Evolutionary conservation across 2,329 filamentous ascomycete genomes (phyloP).

Genomic region (Fusarium succisae): DNA sequence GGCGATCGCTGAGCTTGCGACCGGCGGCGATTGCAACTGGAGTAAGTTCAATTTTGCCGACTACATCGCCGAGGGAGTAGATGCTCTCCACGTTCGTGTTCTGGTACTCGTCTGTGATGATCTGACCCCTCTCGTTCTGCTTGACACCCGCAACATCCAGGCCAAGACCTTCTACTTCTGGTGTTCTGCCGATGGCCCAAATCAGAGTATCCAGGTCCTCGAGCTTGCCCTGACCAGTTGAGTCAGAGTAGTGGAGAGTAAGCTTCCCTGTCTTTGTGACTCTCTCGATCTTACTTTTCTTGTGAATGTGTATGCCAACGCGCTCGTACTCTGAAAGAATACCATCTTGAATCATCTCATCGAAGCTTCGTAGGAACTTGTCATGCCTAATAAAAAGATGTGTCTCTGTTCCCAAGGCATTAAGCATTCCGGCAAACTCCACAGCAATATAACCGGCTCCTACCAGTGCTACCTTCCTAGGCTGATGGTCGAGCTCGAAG

Average conservation of each 20-base stretch:
- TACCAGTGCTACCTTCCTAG: neutral
- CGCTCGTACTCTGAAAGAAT: neutral
- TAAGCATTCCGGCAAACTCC: neutral
- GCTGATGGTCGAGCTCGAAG: neutral
- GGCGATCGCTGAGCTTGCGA: neutral
- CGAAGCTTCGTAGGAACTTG: neutral
- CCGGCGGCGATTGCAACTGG: neutral
- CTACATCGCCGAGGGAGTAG: neutral
- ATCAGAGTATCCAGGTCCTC: neutral
- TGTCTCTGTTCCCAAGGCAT: neutral
- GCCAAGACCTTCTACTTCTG: neutral
- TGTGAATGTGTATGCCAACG: neutral
- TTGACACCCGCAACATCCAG: accelerated
- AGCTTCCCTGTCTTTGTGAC: neutral
- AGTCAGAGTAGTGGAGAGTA: neutral
- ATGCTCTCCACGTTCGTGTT: neutral
- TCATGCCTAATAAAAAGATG: neutral
- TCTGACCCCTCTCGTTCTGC: neutral
- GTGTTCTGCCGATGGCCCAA: neutral
- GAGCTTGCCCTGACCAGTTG: neutral
- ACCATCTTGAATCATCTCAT: neutral
- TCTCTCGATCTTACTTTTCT: neutral
- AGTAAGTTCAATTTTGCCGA: neutral
- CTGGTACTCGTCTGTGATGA: neutral
- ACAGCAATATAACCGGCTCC: neutral